Evolutionary conservation across 768 basidiomycete species (phyloP), one percentile per base, ranked within the genome.

Genomic region (Coprinellus micaceus): DNA sequence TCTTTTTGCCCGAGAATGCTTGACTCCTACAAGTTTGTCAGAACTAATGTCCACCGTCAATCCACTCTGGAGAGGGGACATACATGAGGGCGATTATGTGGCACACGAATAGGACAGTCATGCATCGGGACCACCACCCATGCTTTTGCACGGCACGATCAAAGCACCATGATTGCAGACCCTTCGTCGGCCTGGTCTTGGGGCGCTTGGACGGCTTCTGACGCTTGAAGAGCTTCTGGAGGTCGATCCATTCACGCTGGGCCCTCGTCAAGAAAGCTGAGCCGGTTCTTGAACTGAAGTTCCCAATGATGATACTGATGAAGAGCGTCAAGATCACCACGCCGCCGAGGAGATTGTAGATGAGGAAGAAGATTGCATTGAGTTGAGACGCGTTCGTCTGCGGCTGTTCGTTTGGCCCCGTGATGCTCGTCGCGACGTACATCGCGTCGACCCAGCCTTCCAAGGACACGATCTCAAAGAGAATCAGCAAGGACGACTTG

Each of bases 381-480:
- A 77, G 82, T 59, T 91, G 89, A 0, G 88, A 81, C 1, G 80
- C 82, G 59, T 95, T 89, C 39, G 72, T 78, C 57, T 80, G 71
- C 0, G 93, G 91, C 66, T 97, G 94, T 53, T 71, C 71, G 26
- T 84, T 83, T 21, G 60, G 66, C 4, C 88, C 91, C 1, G 82
- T 86, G 60, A 97, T 88, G 59, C 85, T 83, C 69, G 89, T 89
- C 1, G 87, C 88, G 24, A 86, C 79, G 36, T 71, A 73, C 88
- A 97, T 89, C 49, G 94, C 96, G 66, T 95, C 92, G n/a, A 91
- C 82, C 96, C 95, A 98, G 2, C 96, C 96, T 72, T 96, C 94
- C 48, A 97, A 74, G 0, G 94, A 96, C 22, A 98, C 92, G 61
- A 96, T 94, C 72, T 98, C 96, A 64, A 97, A 98, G 1, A 98